Conservation (phyloP, 352 stramenopile genomes). For the Phytopythium ostracodes region DNA sequence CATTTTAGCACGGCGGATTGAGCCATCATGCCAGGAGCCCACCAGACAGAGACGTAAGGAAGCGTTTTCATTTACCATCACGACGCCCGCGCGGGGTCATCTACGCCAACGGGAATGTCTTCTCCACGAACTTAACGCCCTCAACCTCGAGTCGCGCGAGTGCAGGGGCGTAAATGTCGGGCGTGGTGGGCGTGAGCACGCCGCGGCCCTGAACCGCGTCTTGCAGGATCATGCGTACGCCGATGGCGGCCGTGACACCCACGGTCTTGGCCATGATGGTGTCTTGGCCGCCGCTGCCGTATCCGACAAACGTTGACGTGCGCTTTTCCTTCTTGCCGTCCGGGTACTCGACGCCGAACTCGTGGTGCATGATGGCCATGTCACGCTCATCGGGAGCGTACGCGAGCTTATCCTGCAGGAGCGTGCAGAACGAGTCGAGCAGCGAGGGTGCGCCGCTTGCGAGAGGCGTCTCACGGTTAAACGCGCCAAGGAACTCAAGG, state of each 20-base stretch:
- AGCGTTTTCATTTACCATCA: not conserved
- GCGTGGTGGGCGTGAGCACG: constrained; percentile 87
- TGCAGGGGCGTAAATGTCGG: constrained; percentile 87
- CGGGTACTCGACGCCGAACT: constrained; percentile 77
- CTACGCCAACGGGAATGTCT: constrained; percentile 44
- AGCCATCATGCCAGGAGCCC: not conserved
- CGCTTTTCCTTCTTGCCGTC: constrained; percentile 85
- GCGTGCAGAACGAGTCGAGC: constrained; percentile 80
- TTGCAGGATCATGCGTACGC: constrained; percentile 92
- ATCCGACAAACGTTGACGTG: constrained; percentile 90
- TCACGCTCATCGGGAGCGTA: constrained; percentile 91
- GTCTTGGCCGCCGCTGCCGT: constrained; percentile 77
- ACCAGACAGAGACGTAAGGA: not conserved
- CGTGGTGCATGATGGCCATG: constrained; percentile 94
- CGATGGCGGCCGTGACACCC: constrained; percentile 91
- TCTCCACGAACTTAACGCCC: constrained; percentile 86
- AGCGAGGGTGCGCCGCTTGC: constrained; percentile 40
- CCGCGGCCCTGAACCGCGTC: constrained; percentile 78
- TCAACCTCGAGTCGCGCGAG: constrained; percentile 83
- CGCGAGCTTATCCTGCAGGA: constrained; percentile 88
- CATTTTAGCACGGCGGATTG: not conserved
- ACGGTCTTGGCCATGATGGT: constrained; percentile 97
- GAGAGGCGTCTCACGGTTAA: constrained; percentile 48
- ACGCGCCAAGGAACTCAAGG: constrained; percentile 74
- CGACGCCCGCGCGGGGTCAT: not conserved